Conservation (phyloP, 106 monocot species). For the Alisma plantagoaquatica region DNA sequence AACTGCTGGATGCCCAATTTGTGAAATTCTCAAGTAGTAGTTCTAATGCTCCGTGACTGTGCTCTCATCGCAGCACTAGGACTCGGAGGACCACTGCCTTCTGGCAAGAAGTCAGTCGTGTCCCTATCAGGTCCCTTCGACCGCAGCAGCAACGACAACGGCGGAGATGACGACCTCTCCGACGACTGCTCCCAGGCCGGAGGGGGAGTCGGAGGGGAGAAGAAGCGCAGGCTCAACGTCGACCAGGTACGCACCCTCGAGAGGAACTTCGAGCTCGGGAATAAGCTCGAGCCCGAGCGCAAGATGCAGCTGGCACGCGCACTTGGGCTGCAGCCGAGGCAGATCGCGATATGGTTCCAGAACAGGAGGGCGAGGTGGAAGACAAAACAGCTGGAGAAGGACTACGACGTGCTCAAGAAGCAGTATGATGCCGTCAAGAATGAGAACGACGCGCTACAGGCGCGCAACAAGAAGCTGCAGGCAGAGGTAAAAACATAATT, state of each 20-base stretch:
- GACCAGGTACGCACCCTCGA: conserved; percentile 87
- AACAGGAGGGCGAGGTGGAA: conserved; percentile 92
- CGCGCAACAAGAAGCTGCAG: conserved; percentile 77
- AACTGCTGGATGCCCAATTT: no score
- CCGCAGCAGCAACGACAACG: conserved; percentile 36
- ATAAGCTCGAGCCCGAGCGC: conserved; percentile 87
- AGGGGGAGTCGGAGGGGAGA: no score
- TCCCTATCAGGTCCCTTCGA: no score
- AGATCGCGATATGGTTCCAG: conserved; percentile 93
- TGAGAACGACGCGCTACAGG: conserved; percentile 59
- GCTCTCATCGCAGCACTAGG: not conserved
- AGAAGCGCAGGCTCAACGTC: conserved; percentile 79
- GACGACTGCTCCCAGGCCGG: conserved; percentile 58
- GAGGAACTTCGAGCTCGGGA: conserved; percentile 84
- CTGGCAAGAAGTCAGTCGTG: not conserved
- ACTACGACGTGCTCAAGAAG: conserved; percentile 69
- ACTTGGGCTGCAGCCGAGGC: conserved; percentile 72
- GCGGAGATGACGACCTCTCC: conserved; percentile 60
- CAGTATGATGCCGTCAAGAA: conserved; percentile 52
- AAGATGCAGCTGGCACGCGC: conserved; percentile 71
- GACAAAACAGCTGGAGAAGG: conserved; percentile 82
- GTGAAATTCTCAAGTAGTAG: not conserved
- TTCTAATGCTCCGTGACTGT: not conserved
- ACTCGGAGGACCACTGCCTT: not conserved
- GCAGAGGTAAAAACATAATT: conserved; percentile 83